These are phyloP conservation scores for Acarospora socialis DNA, from an alignment of 2,329 filamentous ascomycete species.

Conservation along the genomic window DNA sequence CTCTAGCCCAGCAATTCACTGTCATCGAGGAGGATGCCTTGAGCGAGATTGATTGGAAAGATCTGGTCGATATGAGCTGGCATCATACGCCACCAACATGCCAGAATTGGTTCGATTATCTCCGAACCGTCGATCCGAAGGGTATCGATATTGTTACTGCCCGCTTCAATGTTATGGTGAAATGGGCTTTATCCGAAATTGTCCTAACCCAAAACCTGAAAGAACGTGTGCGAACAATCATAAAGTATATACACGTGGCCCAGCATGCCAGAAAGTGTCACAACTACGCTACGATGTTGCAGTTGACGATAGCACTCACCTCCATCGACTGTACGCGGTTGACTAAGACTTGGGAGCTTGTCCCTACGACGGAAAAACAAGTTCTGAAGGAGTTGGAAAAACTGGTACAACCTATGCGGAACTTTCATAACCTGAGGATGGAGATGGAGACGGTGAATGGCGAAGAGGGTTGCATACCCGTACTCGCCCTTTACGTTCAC, in stretches of 20 bases:
- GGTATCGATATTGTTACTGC: constrained; percentile 52
- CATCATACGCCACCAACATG: constrained; percentile 38
- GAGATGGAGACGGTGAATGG: constrained; percentile 49
- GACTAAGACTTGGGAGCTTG: constrained; percentile 43
- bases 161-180: constrained; percentile 52
- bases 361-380: constrained; percentile 39
- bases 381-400: constrained; percentile 44
- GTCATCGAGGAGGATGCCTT: constrained; percentile 51
- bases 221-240: constrained; percentile 45
- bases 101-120: constrained; percentile 48
- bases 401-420: constrained; percentile 47
- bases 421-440: constrained; percentile 46
- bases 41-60: constrained; percentile 53
- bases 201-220: constrained; percentile 42
- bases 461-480: constrained; percentile 50
- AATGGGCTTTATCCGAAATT: constrained; percentile 50
- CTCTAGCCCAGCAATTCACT: constrained; percentile 49
- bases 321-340: constrained; percentile 45
- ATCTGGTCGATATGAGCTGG: constrained; percentile 50
- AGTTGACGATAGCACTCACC: constrained; percentile 48
- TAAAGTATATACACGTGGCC: constrained; percentile 51
- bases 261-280: constrained; percentile 42
- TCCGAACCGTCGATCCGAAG: constrained; percentile 37
- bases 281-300: constrained; percentile 53
- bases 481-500: constrained; percentile 51